Percentiles rank a stretch among this genome's conserved stretches.
These are phyloP conservation scores for Eucalyptus coolabah DNA, from an alignment of 345 rosid species.

Conservation along the genomic window DNA sequence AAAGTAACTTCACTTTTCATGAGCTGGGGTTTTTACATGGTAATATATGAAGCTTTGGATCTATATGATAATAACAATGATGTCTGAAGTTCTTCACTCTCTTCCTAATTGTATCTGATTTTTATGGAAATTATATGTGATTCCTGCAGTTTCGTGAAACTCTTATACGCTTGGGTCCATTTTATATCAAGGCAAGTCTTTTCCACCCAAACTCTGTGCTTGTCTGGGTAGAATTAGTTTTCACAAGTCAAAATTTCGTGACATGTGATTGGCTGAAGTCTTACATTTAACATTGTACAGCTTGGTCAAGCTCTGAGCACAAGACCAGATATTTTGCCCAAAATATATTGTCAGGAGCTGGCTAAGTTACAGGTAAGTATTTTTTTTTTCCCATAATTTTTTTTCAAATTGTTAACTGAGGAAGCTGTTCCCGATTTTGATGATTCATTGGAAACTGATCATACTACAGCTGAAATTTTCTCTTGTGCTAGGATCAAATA, in stretches of 20 bases:
- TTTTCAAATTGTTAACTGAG: background rate
- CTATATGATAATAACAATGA: background rate
- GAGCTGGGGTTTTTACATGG: background rate
- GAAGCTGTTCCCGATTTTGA: background rate
- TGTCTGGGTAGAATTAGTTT: background rate
- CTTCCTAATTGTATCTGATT: background rate
- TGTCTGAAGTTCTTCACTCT: background rate
- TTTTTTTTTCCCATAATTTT: background rate
- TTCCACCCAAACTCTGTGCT: background rate
- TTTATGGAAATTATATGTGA: background rate
- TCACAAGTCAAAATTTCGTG: background rate
- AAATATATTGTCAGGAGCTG: constrained; percentile 87
- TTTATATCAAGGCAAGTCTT: constrained; percentile 74
- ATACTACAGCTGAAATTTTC: background rate
- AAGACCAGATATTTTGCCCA: constrained; percentile 82
- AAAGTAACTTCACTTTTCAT: background rate
- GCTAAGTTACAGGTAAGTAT: constrained; percentile 73
- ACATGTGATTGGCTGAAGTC: background rate
- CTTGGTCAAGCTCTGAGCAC: constrained; percentile 98
- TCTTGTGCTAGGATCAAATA: constrained; percentile 67
- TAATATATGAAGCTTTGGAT: background rate
- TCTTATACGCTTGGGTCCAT: constrained; percentile 83
- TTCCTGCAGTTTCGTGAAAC: constrained; percentile 78
- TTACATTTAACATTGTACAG: constrained; percentile 20
- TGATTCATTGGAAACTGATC: background rate